Evolutionary conservation across 345 rosid genomes (phyloP).

Genomic region (Zanthoxylum bungeanum): DNA sequence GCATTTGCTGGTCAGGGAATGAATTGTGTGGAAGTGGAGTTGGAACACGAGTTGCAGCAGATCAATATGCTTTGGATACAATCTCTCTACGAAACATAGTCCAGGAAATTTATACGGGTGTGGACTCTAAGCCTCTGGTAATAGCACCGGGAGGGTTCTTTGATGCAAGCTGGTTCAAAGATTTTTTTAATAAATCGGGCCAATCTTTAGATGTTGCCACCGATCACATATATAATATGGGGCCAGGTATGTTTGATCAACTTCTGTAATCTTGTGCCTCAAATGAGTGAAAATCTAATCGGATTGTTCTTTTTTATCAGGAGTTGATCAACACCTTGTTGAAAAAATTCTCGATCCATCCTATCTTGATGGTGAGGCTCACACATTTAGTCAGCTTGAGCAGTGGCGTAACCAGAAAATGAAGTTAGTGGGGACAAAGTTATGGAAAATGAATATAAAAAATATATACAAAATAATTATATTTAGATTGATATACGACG

Average conservation of each 20-base stretch:
- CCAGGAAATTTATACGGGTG: conserved; percentile 24
- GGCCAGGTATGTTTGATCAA: too few relatives aligned
- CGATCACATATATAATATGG: conserved; percentile 60
- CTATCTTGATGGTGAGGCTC: conserved; percentile 29
- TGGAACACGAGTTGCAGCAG: conserved; percentile 30
- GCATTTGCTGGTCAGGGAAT: conserved; percentile 36
- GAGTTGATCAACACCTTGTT: conserved; percentile 38
- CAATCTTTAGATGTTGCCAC: conserved; percentile 39
- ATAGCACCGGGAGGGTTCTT: conserved; percentile 56
- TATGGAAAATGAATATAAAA: too few relatives aligned
- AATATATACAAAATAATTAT: too few relatives aligned
- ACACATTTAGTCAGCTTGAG: too few relatives aligned
- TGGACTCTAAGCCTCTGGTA: conserved; percentile 36
- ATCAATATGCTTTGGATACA: conserved; percentile 40
- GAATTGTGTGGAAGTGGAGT: conserved; percentile 47
- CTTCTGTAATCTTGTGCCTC: too few relatives aligned
- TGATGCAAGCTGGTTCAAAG: conserved; percentile 36
- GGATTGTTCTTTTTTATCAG: conserved; percentile 25
- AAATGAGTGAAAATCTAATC: too few relatives aligned
- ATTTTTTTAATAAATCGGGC: conserved; percentile 27
- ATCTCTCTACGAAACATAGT: conserved; percentile 23
- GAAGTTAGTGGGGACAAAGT: too few relatives aligned
- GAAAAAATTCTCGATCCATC: conserved; percentile 49
- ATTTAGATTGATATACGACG: too few relatives aligned
- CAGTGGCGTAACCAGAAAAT: too few relatives aligned